phyloP scores from a whole-genome alignment of 2,329 filamentous ascomycete species.

The Lithohypha guttulata region DNA sequence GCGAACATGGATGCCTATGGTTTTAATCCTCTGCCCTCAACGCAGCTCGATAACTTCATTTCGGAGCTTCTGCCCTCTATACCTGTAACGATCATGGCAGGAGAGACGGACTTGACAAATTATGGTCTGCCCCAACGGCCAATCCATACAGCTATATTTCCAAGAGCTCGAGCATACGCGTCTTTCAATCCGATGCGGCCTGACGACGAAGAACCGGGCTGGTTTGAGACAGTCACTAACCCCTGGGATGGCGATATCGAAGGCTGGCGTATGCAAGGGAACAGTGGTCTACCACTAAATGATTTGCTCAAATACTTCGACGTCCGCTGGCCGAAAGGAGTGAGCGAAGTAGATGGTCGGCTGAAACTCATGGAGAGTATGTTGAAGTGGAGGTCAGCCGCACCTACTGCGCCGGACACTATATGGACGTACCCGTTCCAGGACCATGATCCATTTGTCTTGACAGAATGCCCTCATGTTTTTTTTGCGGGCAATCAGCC shows the following conservation, averaged over 20 bases:
- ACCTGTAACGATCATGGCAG: conserved; percentile 80
- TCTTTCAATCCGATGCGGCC: conserved; percentile 33
- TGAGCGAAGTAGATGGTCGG: conserved; percentile 42
- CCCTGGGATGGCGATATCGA: conserved; percentile 86
- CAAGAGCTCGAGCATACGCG: conserved; percentile 58
- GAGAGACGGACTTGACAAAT: conserved; percentile 76
- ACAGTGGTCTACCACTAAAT: conserved; percentile 83
- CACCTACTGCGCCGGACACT: conserved; percentile 92
- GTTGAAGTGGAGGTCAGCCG: conserved; percentile 81
- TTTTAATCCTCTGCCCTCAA: conserved; percentile 79
- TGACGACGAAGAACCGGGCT: conserved; percentile 45
- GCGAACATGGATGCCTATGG: conserved; percentile 86
- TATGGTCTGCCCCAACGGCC: conserved; percentile 84
- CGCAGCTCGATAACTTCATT: conserved; percentile 74
- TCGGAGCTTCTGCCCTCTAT: conserved; percentile 70
- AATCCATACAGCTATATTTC: conserved; percentile 86
- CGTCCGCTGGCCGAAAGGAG: conserved; percentile 23
- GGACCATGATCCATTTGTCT: conserved; percentile 80
- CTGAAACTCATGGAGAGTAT: conserved; percentile 85
- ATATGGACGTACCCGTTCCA: conserved; percentile 97
- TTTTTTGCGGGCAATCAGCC: conserved; percentile 85
- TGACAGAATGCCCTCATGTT: conserved; percentile 75
- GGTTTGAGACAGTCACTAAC: conserved; percentile 85
- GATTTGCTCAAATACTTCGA: conserved; percentile 89
- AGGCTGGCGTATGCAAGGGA: conserved; percentile 78